Conservation (phyloP, 108 stramenopile genomes). For the Nannochloropsis oceanica region DNA sequence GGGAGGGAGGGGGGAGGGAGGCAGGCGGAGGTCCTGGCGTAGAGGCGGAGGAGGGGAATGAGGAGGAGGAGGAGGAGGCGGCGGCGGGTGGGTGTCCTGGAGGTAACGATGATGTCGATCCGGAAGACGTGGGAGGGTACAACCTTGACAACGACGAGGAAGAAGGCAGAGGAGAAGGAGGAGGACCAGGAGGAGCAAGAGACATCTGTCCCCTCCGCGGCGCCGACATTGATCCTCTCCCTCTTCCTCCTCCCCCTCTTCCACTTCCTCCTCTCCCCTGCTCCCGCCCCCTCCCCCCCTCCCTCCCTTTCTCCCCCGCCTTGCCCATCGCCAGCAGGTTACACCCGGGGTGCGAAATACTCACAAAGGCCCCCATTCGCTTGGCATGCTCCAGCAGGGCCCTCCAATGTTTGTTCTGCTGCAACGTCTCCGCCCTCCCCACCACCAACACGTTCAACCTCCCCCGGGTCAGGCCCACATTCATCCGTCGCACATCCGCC, state of each 20-base stretch:
- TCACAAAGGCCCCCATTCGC: neutral
- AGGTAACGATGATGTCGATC: neutral
- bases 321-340: neutral
- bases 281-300: neutral
- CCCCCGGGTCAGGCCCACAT: slow-evolving; percentile 38
- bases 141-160: neutral
- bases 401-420: slow-evolving; percentile 20
- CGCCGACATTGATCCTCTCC: no score
- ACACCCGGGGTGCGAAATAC: slow-evolving; percentile 2
- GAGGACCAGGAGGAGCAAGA: neutral
- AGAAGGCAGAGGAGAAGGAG: neutral
- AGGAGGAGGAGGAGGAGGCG: neutral
- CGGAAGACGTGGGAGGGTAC: neutral
- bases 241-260: no score
- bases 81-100: neutral
- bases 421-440: slow-evolving; percentile 22
- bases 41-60: neutral
- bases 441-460: slow-evolving; percentile 28
- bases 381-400: slow-evolving; percentile 21
- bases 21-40: neutral
- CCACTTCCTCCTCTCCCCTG: no score
- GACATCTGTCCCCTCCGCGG: neutral
- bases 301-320: neutral
- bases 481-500: slow-evolving; percentile 40
- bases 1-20: neutral